Conservation (phyloP, 805 yeast genomes). For the Huiozyma naganishii region DNA sequence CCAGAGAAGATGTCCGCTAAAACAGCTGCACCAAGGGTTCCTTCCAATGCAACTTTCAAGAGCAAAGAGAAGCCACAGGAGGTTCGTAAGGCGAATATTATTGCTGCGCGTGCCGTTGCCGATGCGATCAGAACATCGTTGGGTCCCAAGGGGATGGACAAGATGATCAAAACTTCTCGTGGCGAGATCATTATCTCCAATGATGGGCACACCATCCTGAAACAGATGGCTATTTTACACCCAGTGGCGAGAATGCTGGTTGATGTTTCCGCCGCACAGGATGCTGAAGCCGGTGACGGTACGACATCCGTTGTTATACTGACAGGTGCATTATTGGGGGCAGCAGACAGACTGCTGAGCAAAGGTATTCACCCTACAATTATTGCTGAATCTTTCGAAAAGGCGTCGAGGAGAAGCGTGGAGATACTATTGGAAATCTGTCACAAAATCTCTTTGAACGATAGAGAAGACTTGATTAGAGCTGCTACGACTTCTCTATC, state of each 20-base stretch:
- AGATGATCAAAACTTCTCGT: slow-evolving; percentile 88
- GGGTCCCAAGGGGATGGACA: slow-evolving; percentile 99
- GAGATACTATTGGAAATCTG: slow-evolving; percentile 81
- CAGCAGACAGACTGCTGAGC: slow-evolving; percentile 81
- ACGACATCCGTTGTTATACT: slow-evolving; percentile 94
- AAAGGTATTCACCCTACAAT: slow-evolving; percentile 94
- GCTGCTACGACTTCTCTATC: slow-evolving; percentile 93
- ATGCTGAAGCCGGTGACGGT: slow-evolving; percentile 99
- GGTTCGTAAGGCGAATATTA: slow-evolving; percentile 77
- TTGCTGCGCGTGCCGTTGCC: slow-evolving; percentile 90
- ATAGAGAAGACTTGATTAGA: slow-evolving; percentile 71
- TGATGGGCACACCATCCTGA: slow-evolving; percentile 94
- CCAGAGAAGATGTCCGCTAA: too few species aligned
- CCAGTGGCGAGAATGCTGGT: slow-evolving; percentile 99
- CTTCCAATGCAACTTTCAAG: slow-evolving; percentile 80
- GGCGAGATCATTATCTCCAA: slow-evolving; percentile 93
- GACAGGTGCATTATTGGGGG: slow-evolving; percentile 88
- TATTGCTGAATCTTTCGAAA: slow-evolving; percentile 86
- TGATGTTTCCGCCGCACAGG: slow-evolving; percentile 95
- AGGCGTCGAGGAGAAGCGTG: slow-evolving; percentile 75
- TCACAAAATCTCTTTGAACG: slow-evolving; percentile 63
- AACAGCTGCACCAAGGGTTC: slow-evolving; percentile 11
- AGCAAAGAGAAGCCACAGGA: slow-evolving; percentile 94
- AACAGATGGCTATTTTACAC: slow-evolving; percentile 96
- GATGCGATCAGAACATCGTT: slow-evolving; percentile 91